These are phyloP conservation scores for Aspergillus sclerotioniger DNA, from an alignment of 495 filamentous ascomycete species.

Conservation along the genomic window DNA sequence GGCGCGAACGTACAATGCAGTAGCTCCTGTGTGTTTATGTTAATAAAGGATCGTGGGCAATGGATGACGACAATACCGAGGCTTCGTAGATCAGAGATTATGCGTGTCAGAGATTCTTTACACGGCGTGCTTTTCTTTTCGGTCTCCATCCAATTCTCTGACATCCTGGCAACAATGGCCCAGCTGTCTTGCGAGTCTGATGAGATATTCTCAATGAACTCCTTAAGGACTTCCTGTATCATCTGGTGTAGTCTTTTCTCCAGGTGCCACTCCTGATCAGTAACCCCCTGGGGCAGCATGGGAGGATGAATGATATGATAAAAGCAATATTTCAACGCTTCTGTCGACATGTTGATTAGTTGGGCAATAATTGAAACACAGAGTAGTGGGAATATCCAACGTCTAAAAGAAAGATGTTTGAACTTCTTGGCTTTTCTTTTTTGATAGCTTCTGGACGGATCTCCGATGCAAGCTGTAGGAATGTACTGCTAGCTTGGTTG, in stretches of 20 bases:
- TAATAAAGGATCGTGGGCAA: not conserved
- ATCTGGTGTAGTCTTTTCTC: constrained; percentile 11
- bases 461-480: too few species aligned
- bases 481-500: too few species aligned
- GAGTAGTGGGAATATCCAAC: too few species aligned
- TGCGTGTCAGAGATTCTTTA: constrained; percentile 6
- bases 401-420: too few species aligned
- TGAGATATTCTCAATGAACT: constrained; percentile 5
- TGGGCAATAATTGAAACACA: not conserved
- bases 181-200: constrained; percentile 11
- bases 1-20: constrained; percentile 16
- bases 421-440: too few species aligned
- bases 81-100: constrained; percentile 7
- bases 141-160: not conserved
- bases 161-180: constrained; percentile 6
- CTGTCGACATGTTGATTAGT: constrained; percentile 4
- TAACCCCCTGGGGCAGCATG: constrained; percentile 11
- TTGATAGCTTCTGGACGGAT: too few species aligned
- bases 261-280: not conserved
- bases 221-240: constrained; percentile 7
- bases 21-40: constrained; percentile 10
- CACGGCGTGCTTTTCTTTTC: constrained; percentile 11
- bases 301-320: constrained; percentile 16
- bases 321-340: constrained; percentile 11
- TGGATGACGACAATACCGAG: constrained; percentile 11